These are phyloP conservation scores for Typha latifolia DNA, from an alignment of 176 grass and related monocot species.

Conservation along the genomic window DNA sequence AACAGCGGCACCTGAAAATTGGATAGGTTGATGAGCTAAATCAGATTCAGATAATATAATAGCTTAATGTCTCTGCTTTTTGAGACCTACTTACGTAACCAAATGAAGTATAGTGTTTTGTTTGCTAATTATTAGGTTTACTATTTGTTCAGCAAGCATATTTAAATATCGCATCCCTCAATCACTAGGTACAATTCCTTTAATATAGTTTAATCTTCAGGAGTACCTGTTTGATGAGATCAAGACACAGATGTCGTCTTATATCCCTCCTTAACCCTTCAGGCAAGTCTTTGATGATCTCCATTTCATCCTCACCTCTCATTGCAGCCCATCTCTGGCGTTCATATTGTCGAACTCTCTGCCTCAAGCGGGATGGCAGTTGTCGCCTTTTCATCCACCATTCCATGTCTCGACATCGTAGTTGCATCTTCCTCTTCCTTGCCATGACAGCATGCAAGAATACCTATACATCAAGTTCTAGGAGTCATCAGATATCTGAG, in stretches of 20 bases:
- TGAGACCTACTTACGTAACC: too few species aligned
- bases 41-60: background rate
- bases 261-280: constrained; percentile 82
- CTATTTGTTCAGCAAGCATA: too few species aligned
- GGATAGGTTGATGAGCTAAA: background rate
- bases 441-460: constrained; percentile 87
- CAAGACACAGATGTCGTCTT: constrained; percentile 79
- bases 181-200: too few species aligned
- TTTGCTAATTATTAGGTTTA: too few species aligned
- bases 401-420: constrained; percentile 84
- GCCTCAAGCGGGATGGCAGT: constrained; percentile 64
- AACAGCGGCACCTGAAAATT: constrained; percentile 66
- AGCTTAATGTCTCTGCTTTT: background rate
- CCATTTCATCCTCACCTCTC: constrained; percentile 91
- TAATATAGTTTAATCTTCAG: too few species aligned
- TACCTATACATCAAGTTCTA: constrained; percentile 30
- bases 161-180: too few species aligned
- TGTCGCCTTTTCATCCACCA: constrained; percentile 99
- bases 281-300: constrained; percentile 82
- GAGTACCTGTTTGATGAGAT: constrained; percentile 71
- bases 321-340: constrained; percentile 65
- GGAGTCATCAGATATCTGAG: too few species aligned
- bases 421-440: constrained; percentile 85
- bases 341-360: constrained; percentile 75
- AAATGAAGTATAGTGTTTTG: too few species aligned